Conservation (phyloP, 176 grass and related monocot species). For the Sorghum bicolor region DNA sequence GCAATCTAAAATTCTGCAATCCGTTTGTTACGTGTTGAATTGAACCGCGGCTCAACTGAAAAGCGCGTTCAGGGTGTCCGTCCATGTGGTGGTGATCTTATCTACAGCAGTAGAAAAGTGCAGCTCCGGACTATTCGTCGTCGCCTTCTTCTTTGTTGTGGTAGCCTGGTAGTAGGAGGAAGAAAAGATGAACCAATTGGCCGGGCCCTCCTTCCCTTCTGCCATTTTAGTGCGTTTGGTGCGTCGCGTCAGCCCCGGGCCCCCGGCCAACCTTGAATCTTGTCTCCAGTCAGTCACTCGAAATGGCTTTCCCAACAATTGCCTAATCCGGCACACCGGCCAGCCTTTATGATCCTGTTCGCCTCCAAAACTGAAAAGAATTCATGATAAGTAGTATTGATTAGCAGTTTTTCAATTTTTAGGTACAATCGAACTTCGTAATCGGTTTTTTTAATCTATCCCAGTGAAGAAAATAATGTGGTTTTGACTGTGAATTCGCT, state of each 20-base stretch:
- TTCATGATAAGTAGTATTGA: not conserved
- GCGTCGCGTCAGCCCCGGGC: not conserved
- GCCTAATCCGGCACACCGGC: not conserved
- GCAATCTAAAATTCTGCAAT: not conserved
- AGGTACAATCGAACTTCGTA: not conserved
- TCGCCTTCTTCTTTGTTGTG: not conserved
- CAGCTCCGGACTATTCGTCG: slow-evolving; percentile 9
- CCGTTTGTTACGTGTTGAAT: not conserved
- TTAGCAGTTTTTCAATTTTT: not conserved
- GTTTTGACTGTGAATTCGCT: not conserved
- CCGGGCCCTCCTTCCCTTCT: not conserved
- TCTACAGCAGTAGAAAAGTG: not conserved
- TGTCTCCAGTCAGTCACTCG: not conserved
- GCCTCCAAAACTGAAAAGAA: not conserved
- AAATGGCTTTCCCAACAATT: not conserved
- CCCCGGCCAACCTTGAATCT: not conserved
- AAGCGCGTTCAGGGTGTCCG: not conserved
- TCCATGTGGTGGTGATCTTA: not conserved
- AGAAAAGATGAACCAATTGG: slow-evolving; percentile 1
- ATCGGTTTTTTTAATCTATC: not conserved
- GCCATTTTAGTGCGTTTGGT: not conserved
- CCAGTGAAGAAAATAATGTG: not conserved
- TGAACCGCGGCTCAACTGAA: not conserved
- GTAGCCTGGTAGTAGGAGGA: not conserved
- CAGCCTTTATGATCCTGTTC: not conserved